Conservation (phyloP, 768 basidiomycete species). For the Pleurotus giganteus region DNA sequence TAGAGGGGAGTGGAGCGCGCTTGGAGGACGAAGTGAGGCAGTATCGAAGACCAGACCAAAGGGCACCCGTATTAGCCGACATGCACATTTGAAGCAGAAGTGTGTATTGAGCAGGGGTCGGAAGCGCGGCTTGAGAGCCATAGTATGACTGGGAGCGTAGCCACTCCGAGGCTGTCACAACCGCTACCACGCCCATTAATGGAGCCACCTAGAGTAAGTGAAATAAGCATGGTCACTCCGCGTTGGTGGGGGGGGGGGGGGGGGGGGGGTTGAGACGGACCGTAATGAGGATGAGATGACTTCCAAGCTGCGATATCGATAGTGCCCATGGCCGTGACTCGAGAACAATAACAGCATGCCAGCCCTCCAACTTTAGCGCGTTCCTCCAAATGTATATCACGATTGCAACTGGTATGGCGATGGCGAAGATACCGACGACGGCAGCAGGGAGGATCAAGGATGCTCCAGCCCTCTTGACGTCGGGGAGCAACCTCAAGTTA, state of each 20-base stretch:
- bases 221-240: not conserved
- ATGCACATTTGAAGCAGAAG: not conserved
- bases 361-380: not conserved
- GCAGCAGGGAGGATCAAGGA: not conserved
- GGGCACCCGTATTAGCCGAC: not conserved
- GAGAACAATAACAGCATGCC: not conserved
- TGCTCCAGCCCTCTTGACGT: not conserved
- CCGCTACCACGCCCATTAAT: not conserved
- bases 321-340: not conserved
- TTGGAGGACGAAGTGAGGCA: not conserved
- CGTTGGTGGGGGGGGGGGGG: too few species aligned
- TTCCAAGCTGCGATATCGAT: not conserved
- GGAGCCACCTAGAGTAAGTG: not conserved
- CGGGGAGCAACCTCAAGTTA: not conserved
- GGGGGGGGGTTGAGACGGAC: not conserved
- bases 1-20: not conserved
- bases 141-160: not conserved
- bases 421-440: not conserved
- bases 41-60: not conserved
- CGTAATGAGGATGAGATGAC: not conserved
- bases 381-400: not conserved
- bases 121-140: not conserved
- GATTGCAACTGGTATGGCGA: not conserved
- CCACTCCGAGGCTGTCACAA: not conserved
- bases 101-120: not conserved